phyloP scores from a whole-genome alignment of 2,329 filamentous ascomycete species.

The Alternaria angustiovoidea region DNA sequence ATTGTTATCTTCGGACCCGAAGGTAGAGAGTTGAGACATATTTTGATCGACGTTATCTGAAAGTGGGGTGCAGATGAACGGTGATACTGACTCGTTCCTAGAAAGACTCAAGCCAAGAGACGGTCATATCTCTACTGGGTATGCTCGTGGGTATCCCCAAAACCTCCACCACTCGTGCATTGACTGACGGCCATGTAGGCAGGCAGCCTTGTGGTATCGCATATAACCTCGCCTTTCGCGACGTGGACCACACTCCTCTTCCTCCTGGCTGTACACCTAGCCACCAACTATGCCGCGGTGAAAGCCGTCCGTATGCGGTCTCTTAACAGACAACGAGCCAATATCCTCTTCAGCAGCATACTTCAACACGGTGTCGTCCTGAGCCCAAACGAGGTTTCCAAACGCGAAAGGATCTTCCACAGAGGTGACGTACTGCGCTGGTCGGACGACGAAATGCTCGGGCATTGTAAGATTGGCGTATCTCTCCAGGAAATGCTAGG shows the following conservation, averaged over 20 bases:
- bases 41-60: background rate
- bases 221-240: slow-evolving; percentile 72
- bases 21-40: background rate
- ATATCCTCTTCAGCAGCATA: slow-evolving; percentile 72
- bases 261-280: slow-evolving; percentile 78
- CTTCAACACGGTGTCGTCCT: slow-evolving; percentile 57
- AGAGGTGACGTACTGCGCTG: slow-evolving; percentile 72
- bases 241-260: slow-evolving; percentile 78
- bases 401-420: slow-evolving; percentile 66
- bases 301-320: slow-evolving; percentile 82
- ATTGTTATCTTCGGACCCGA: background rate
- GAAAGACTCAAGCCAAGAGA: slow-evolving; percentile 95
- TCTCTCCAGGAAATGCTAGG: slow-evolving; percentile 50
- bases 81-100: slow-evolving; percentile 30
- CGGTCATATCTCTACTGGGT: slow-evolving; percentile 85
- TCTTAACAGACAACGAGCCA: slow-evolving; percentile 86
- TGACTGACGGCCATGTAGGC: slow-evolving; percentile 53
- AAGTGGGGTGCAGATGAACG: background rate
- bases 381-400: slow-evolving; percentile 71
- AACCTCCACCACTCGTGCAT: background rate
- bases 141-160: slow-evolving; percentile 68
- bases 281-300: slow-evolving; percentile 87
- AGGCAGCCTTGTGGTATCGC: slow-evolving; percentile 81
- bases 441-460: slow-evolving; percentile 56
- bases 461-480: slow-evolving; percentile 64